Base-by-base conservation (phyloP, 2,329 filamentous ascomycete species). In the Microdochium trichocladiopsis region DNA sequence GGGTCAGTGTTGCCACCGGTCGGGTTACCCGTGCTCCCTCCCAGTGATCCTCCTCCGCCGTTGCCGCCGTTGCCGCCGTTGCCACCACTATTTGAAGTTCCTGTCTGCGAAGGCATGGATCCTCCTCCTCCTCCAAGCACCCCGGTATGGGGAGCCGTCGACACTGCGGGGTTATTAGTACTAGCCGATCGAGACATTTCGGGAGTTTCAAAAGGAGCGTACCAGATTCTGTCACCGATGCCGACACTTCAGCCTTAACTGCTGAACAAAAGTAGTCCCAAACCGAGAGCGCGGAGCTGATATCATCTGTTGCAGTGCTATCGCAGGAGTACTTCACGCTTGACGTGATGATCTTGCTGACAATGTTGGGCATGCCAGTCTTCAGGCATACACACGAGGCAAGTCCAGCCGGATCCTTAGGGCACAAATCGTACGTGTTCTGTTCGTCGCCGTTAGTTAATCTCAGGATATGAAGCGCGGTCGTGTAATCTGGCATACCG, bases 331-430 rank as follows among this genome's bases (percentile, higher is more conserved):
- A 69, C 54, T 72, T 74, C 50, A 78, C 71, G 1, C 65, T 58
- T 1, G 71, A 73, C 0, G 71, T 74, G n/a, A 81, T 65, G 3
- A 58, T 61, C 56, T 66, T 75, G 5, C 71, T 70, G 5, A 79
- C 63, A 1, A 61, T 58, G n/a, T 62, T 64, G 1, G 69, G 69
- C 66, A 80, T 74, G 22, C 72, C 70, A 2, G 69, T 69, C 55
- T 80, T 79, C 51, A 80, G 55, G 52, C 78, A 82, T 4, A 69
- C 71, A 53, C 78, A 81, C 0, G 76, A 80, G 1, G 77, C 78
- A 2, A 81, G 64, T 10, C 72, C 74, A 55, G 76, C 66, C 1
- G 76, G 74, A 0, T 75, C 77, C 1, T 60, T 57, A 1, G 72
- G 74, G 47, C 78, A 80, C 25, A 72, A 50, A n/a, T 65, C 61